phyloP scores from a whole-genome alignment of 306 rosid species.

The Luffa acutangula region DNA sequence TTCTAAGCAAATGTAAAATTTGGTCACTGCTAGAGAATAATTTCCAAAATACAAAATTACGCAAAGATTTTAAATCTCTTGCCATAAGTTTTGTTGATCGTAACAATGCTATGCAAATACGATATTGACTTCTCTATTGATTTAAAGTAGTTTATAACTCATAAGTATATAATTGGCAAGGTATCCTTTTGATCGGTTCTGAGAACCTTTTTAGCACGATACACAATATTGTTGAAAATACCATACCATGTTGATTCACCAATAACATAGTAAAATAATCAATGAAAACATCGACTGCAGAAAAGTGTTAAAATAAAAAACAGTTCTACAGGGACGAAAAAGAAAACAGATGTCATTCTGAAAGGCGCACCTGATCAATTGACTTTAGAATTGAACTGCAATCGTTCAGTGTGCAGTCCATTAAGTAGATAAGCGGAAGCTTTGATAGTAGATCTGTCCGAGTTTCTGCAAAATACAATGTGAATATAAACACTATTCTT shows the following conservation, averaged over 20 bases:
- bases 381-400: slow-evolving; percentile 62
- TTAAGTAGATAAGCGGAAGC: slow-evolving; percentile 64
- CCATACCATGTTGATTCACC: not conserved
- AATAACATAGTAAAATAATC: not conserved
- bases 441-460: slow-evolving; percentile 28
- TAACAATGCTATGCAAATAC: not conserved
- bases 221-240: not conserved
- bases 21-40: not conserved
- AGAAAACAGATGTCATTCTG: not conserved
- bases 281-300: not conserved
- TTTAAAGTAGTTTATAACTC: not conserved
- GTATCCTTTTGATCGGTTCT: not conserved
- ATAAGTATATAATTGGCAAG: not conserved
- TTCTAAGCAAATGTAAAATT: not conserved
- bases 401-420: slow-evolving; percentile 87
- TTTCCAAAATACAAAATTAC: slow-evolving; percentile 1
- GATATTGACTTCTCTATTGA: not conserved
- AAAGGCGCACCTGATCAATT: slow-evolving; percentile 50
- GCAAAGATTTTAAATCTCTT: not conserved
- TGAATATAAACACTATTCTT: not conserved
- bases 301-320: not conserved
- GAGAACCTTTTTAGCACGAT: not conserved
- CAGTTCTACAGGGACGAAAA: not conserved
- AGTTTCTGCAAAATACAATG: slow-evolving; percentile 36
- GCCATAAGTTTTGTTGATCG: not conserved